phyloP scores from a whole-genome alignment of 352 stramenopile genomes.

The Phytophthora sansomeana region DNA sequence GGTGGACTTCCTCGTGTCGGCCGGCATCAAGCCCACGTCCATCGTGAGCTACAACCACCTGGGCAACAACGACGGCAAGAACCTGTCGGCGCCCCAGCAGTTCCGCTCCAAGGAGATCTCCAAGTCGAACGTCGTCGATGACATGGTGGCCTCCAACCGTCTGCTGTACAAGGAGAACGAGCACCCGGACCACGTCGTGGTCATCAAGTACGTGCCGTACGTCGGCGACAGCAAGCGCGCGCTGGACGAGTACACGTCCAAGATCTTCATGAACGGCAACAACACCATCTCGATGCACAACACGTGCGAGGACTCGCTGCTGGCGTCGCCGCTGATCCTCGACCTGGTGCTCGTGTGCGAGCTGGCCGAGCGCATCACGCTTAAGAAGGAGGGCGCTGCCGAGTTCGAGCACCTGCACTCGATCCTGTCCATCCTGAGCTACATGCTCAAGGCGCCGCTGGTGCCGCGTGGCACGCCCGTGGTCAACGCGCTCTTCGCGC shows the following conservation, averaged over 20 bases:
- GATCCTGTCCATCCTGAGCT: conserved; percentile 97
- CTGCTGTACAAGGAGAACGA: conserved; percentile 98
- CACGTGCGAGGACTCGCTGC: conserved; percentile 99
- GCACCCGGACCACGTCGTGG: conserved; percentile 99
- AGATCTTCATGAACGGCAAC: conserved; percentile 99
- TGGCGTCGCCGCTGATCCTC: conserved; percentile 98
- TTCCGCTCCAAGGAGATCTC: conserved; percentile 99
- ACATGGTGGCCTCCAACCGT: conserved; percentile 98
- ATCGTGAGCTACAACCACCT: conserved; percentile 99
- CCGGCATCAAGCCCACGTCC: conserved; percentile 98
- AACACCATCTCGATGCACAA: conserved; percentile 99
- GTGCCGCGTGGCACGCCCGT: conserved; percentile 98
- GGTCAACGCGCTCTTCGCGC: conserved; percentile 98
- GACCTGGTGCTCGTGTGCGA: conserved; percentile 98
- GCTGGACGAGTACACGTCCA: conserved; percentile 99
- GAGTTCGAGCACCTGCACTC: conserved; percentile 97
- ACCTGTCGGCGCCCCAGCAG: conserved; percentile 98
- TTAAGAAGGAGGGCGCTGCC: conserved; percentile 91
- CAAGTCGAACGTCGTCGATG: conserved; percentile 99
- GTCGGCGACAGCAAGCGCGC: conserved; percentile 99
- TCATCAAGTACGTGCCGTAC: conserved; percentile 99
- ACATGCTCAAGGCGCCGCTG: conserved; percentile 99
- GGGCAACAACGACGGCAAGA: conserved; percentile 99
- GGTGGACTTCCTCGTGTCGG: conserved; percentile 99
- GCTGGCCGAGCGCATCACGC: conserved; percentile 96